A percentile compares a stretch with the other conserved stretches of the same genome.
These are phyloP conservation scores for Puya raimondii DNA, from an alignment of 176 grass and related monocot species.

Conservation along the genomic window DNA sequence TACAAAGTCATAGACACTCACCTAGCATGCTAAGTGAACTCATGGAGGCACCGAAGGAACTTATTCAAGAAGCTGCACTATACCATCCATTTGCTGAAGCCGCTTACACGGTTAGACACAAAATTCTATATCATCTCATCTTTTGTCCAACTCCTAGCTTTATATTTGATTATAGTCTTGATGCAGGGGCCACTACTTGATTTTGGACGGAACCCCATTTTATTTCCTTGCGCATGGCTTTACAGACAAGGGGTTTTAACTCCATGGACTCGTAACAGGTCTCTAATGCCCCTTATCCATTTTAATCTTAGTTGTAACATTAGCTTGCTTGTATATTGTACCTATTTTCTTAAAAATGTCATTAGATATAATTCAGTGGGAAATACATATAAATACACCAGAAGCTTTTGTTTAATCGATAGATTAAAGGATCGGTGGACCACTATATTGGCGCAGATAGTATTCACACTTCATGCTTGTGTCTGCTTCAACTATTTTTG, in stretches of 20 bases:
- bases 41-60: constrained; percentile 47
- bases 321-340: neutral
- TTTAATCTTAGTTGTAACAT: neutral
- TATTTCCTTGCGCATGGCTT: constrained; percentile 97
- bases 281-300: constrained; percentile 5
- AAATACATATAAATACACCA: neutral
- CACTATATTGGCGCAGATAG: neutral
- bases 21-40: constrained; percentile 43
- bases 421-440: neutral
- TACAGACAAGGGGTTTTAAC: constrained; percentile 91
- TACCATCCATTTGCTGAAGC: constrained; percentile 91
- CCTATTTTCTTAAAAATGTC: neutral
- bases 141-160: constrained; percentile 9
- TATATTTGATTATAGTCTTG: constrained; percentile 28
- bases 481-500: no score
- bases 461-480: neutral
- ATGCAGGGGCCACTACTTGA: constrained; percentile 89
- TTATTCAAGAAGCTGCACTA: constrained; percentile 64
- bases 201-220: constrained; percentile 90
- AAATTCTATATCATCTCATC: constrained; percentile 11
- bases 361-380: neutral
- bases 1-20: constrained; percentile 56
- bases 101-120: constrained; percentile 64
- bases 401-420: neutral
- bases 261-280: constrained; percentile 82